Conservation (phyloP, 2,329 filamentous ascomycete genomes). For the Berkeleyomyces rouxiae region DNA sequence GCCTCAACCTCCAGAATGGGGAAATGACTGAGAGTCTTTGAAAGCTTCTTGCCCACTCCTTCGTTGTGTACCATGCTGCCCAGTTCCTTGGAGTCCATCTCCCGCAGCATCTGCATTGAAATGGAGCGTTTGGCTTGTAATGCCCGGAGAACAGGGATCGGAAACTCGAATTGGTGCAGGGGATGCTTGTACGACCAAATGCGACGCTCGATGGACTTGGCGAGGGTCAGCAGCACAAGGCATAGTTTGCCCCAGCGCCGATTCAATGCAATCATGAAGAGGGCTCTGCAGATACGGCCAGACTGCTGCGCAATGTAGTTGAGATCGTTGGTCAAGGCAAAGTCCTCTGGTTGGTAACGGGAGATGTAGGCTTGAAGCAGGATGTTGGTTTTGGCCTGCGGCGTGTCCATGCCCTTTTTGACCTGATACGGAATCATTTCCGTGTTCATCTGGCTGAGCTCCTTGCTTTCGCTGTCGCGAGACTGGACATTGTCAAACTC, state of each 20-base stretch:
- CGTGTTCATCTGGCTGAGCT: constrained; percentile 57
- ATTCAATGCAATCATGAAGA: constrained; percentile 97
- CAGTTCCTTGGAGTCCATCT: constrained; percentile 87
- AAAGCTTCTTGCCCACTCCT: constrained; percentile 66
- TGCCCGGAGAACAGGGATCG: constrained; percentile 65
- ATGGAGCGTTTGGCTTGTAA: constrained; percentile 64
- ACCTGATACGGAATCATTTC: constrained; percentile 27
- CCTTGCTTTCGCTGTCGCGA: constrained; percentile 75
- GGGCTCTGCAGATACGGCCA: constrained; percentile 76
- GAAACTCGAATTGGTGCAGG: constrained; percentile 84
- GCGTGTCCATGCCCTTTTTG: constrained; percentile 42
- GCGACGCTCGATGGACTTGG: constrained; percentile 92
- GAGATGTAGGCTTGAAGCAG: constrained; percentile 90
- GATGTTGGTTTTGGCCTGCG: constrained; percentile 91
- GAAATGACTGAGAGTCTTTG: constrained; percentile 73
- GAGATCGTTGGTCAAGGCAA: constrained; percentile 78
- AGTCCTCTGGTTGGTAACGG: constrained; percentile 73
- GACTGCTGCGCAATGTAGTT: constrained; percentile 94
- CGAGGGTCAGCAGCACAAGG: constrained; percentile 72
- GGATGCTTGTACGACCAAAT: constrained; percentile 94
- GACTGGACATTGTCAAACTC: constrained; percentile 97
- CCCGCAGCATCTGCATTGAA: constrained; percentile 68
- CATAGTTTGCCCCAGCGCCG: constrained; percentile 93
- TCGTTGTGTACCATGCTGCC: constrained; percentile 83
- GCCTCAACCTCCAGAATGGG: constrained; percentile 81